Conservation (phyloP, 371 early-diverging fungal genomes). For the Syncephalis plumigaleata region DNA sequence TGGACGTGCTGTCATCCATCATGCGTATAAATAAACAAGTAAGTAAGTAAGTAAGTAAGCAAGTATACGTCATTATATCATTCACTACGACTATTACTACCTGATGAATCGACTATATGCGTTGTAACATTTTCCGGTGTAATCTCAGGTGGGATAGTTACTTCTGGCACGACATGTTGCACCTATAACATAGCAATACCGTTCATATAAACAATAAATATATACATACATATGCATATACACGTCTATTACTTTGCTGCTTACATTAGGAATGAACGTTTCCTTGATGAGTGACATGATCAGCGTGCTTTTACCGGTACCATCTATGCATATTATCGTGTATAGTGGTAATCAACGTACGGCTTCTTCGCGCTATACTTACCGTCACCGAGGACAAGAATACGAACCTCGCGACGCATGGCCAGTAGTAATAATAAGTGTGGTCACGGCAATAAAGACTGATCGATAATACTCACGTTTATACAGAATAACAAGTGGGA, state of each 20-base stretch:
- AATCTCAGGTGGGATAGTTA: conserved; percentile 94
- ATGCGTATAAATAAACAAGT: background rate
- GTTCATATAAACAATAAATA: background rate
- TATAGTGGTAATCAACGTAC: no score
- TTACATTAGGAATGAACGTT: conserved; percentile 78
- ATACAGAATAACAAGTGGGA: no score
- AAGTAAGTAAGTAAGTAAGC: background rate
- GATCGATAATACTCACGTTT: no score
- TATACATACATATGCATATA: no score
- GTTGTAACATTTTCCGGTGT: conserved; percentile 92
- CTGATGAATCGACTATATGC: conserved; percentile 88
- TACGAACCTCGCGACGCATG: conserved; percentile 83
- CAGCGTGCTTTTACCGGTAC: conserved; percentile 90
- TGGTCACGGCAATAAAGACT: no score
- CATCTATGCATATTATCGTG: conserved; percentile 40
- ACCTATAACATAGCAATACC: conserved; percentile 33
- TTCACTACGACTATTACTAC: conserved; percentile 14
- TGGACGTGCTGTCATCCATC: conserved; percentile 36
- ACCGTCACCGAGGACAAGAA: conserved; percentile 83
- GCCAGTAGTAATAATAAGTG: no score
- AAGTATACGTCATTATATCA: background rate
- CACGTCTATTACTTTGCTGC: conserved; percentile 5
- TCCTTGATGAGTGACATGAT: conserved; percentile 93
- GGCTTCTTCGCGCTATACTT: no score
- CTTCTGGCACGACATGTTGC: conserved; percentile 91